phyloP scores from a whole-genome alignment of 2,329 filamentous ascomycete species.

The Peltaster fructicola region DNA sequence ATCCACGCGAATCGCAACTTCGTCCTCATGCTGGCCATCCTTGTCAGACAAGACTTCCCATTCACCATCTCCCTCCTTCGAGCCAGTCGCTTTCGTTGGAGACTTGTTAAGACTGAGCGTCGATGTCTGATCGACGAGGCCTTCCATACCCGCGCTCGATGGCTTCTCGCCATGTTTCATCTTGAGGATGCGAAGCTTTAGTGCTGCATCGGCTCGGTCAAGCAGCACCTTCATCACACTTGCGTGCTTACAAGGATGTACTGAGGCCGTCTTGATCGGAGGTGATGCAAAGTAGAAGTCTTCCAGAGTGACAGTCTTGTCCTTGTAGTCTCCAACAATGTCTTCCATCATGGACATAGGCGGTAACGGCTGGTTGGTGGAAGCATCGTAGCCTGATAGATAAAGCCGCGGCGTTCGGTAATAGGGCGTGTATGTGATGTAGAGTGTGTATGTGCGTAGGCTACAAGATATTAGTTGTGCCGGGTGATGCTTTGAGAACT shows the following conservation, averaged over 20 bases:
- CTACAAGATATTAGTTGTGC: slow-evolving; percentile 14
- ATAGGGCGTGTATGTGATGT: slow-evolving; percentile 95
- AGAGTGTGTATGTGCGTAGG: slow-evolving; percentile 88
- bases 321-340: slow-evolving; percentile 89
- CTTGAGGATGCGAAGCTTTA: slow-evolving; percentile 77
- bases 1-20: slow-evolving; percentile 69
- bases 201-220: slow-evolving; percentile 81
- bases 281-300: slow-evolving; percentile 91
- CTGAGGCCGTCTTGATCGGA: slow-evolving; percentile 85
- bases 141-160: slow-evolving; percentile 53
- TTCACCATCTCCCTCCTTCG: slow-evolving; percentile 34
- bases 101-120: slow-evolving; percentile 36
- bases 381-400: slow-evolving; percentile 70
- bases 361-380: slow-evolving; percentile 46
- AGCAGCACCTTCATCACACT: slow-evolving; percentile 96
- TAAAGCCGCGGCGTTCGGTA: slow-evolving; percentile 93
- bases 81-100: slow-evolving; percentile 21
- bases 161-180: slow-evolving; percentile 38
- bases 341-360: slow-evolving; percentile 89
- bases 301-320: slow-evolving; percentile 96
- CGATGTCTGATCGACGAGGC: slow-evolving; percentile 64
- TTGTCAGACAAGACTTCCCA: slow-evolving; percentile 43
- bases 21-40: slow-evolving; percentile 37
- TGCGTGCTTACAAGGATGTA: slow-evolving; percentile 94
- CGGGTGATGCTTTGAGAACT: slow-evolving; percentile 15